A percentile compares a stretch with the other conserved stretches of the same genome.
Conservation (phyloP, 1,284 basidiomycete species). For the Moniliella sp. region DNA sequence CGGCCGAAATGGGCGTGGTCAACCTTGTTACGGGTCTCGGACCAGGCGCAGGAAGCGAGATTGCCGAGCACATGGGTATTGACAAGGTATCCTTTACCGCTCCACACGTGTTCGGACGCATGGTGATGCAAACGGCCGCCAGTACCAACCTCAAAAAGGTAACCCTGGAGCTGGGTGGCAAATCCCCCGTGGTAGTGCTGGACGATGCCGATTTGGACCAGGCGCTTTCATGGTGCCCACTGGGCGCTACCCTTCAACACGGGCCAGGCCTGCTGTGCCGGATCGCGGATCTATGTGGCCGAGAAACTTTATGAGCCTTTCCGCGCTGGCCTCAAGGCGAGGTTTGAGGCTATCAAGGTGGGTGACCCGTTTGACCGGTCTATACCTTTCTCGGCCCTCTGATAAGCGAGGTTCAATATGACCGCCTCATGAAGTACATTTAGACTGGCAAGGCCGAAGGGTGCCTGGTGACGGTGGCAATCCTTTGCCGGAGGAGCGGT, state of each 20-base stretch:
- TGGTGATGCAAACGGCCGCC: slow-evolving; percentile 61
- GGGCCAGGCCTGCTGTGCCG: no score
- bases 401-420: slow-evolving; percentile 54
- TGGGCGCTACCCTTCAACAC: no score
- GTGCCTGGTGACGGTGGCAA: slow-evolving; percentile 51
- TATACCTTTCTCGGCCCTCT: no score
- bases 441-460: slow-evolving; percentile 64
- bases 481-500: no score
- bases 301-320: slow-evolving; percentile 36
- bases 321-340: slow-evolving; percentile 1
- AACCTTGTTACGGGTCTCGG: slow-evolving; percentile 58
- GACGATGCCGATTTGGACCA: slow-evolving; percentile 45
- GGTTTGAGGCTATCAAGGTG: slow-evolving; percentile 38
- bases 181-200: slow-evolving; percentile 41
- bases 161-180: slow-evolving; percentile 37
- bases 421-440: slow-evolving; percentile 77
- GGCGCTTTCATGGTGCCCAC: slow-evolving; percentile 63
- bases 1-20: no score
- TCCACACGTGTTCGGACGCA: slow-evolving; percentile 51
- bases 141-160: slow-evolving; percentile 40
- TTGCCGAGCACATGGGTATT: slow-evolving; percentile 41
- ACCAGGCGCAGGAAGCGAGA: slow-evolving; percentile 50
- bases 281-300: slow-evolving; percentile 74
- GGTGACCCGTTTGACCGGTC: slow-evolving; percentile 72
- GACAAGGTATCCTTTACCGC: slow-evolving; percentile 38